A percentile compares a stretch with the other conserved stretches of the same genome.
Evolutionary conservation across 345 rosid species (phyloP).

Genomic region (Ceriops zippeliana): DNA sequence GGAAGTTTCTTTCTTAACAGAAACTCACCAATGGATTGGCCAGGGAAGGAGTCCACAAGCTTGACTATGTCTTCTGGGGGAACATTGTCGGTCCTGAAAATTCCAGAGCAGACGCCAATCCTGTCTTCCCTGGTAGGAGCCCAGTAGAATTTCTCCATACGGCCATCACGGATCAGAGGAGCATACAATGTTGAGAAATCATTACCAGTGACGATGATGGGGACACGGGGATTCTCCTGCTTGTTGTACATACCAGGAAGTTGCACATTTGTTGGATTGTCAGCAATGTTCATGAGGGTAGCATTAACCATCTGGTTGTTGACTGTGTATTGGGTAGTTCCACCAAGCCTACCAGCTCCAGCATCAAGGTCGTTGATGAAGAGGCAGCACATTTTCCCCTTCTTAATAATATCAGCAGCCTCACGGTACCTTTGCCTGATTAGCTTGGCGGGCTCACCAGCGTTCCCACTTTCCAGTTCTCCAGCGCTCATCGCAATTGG

Average conservation of each 20-base stretch:
- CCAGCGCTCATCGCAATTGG: conserved; percentile 99
- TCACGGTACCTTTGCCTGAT: conserved; percentile 98
- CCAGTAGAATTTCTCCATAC: conserved; percentile 99
- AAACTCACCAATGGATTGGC: conserved; percentile 81
- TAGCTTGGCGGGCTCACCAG: conserved; percentile 93
- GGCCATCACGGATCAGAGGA: conserved; percentile 98
- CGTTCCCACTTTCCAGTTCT: conserved; percentile 97
- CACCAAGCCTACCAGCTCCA: conserved; percentile 93
- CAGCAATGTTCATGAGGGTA: conserved; percentile 99
- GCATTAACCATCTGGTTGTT: conserved; percentile 99
- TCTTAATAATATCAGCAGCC: conserved; percentile 88
- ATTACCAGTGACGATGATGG: conserved; percentile 93
- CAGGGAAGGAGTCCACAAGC: conserved; percentile 87
- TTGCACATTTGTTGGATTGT: conserved; percentile 86
- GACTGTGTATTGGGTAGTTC: conserved; percentile 94
- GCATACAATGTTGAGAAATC: conserved; percentile 98
- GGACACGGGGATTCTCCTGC: conserved; percentile 92
- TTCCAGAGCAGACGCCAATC: conserved; percentile 85
- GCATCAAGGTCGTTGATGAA: conserved; percentile 99
- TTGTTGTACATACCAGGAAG: conserved; percentile 99
- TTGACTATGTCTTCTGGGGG: conserved; percentile 49
- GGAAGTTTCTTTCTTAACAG: not conserved
- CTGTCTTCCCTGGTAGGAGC: conserved; percentile 95
- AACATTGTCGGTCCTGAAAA: conserved; percentile 65
- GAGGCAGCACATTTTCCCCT: conserved; percentile 92